Evolutionary conservation across 2,329 filamentous ascomycete species (phyloP), one percentile per base, ranked within the genome.

Genomic region (Rhexocercosporidium sp.): DNA sequence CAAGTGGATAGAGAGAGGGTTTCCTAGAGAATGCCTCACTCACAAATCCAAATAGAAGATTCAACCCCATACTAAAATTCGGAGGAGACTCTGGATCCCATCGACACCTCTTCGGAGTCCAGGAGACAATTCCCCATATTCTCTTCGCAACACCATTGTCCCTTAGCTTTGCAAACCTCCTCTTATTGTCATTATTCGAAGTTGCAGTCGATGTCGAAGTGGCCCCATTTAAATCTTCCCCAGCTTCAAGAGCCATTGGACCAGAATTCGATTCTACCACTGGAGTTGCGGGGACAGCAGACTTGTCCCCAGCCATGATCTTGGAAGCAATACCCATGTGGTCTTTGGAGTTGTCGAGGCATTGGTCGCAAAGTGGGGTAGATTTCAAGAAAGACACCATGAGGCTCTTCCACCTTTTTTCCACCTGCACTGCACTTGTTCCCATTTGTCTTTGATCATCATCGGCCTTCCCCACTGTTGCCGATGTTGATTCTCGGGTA

Each of bases 71-170:
- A 1, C 86, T 90, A 77, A 95, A 93, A 37, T 84, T 81, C 0
- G 90, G 90, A 8, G 92, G 91, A 64, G 86, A 83, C 0, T 86
- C 77, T 0, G 88, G 84, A 71, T 93, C 84, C 81, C 90, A 94
- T 54, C 91, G 87, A 76, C 90, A 92, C 71, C 85, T 83, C 62
- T 82, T 82, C 0, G 91, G 92, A 41, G 86, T 88, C 84, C 86
- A 92, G 41, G 81, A 81, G 18, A 90, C 59, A 2, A 79, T 66
- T 2, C 39, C 72, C 70, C 70, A 73, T 59, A 62, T 68, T 6
- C 20, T 65, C 39, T 47, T 69, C 7, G 63, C 59, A 44, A 64
- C 70, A 3, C 46, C n/a, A 56, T 72, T 70, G 12, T 71, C 46
- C 44, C 64, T 70, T 3, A 73, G 39, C 20, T 46, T 51, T 27